Percentiles rank a stretch among this genome's conserved stretches.
phyloP scores from a whole-genome alignment of 768 basidiomycete genomes.

The Clitopilus passeckerianus region DNA sequence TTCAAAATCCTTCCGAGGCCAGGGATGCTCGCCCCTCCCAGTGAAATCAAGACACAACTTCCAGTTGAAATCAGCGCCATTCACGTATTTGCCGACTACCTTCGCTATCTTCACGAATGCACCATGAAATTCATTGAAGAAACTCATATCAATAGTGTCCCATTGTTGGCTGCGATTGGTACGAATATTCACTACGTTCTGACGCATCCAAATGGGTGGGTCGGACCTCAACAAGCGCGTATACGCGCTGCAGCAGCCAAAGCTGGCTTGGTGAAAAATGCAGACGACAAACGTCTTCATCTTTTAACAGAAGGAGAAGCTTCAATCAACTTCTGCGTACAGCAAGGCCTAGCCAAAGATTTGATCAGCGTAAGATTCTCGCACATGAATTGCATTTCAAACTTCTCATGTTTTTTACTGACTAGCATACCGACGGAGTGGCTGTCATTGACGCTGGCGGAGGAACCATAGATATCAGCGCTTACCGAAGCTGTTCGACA shows the following conservation, averaged over 20 bases:
- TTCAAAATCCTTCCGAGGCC: slow-evolving; percentile 25
- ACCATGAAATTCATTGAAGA: slow-evolving; percentile 36
- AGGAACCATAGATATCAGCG: slow-evolving; percentile 48
- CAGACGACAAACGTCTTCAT: slow-evolving; percentile 29
- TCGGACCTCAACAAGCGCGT: slow-evolving; percentile 42
- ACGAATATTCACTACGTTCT: slow-evolving; percentile 38
- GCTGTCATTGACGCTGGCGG: slow-evolving; percentile 51
- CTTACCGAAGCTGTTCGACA: slow-evolving; percentile 20
- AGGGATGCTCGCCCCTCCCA: neutral
- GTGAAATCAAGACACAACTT: slow-evolving; percentile 21
- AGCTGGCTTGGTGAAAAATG: slow-evolving; percentile 38
- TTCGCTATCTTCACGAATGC: slow-evolving; percentile 36
- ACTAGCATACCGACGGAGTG: slow-evolving; percentile 24
- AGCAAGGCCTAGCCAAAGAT: slow-evolving; percentile 29
- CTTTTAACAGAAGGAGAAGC: slow-evolving; percentile 57
- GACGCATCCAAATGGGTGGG: slow-evolving; percentile 58
- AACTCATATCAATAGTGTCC: slow-evolving; percentile 28
- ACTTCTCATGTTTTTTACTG: neutral
- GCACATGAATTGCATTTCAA: no score
- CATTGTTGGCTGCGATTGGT: slow-evolving; percentile 33
- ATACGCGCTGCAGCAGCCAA: slow-evolving; percentile 41
- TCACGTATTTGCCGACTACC: slow-evolving; percentile 42
- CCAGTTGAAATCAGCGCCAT: slow-evolving; percentile 34
- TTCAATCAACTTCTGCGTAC: slow-evolving; percentile 45
- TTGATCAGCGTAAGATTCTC: slow-evolving; percentile 13